phyloP scores from a whole-genome alignment of 2,329 filamentous ascomycete species.

The Verticillium dahliae region DNA sequence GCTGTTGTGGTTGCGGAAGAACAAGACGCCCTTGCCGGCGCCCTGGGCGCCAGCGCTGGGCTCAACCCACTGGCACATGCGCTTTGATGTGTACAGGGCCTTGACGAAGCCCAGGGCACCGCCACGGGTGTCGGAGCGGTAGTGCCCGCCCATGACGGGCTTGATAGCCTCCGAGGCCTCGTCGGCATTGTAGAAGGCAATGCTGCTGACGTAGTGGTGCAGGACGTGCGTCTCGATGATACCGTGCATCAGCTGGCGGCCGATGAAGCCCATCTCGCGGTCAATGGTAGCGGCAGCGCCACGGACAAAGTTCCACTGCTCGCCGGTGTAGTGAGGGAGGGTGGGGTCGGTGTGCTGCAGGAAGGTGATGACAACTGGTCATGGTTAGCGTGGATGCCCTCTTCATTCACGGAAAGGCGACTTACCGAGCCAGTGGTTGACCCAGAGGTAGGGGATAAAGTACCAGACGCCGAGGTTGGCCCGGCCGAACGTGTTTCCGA shows the following conservation, averaged over 20 bases:
- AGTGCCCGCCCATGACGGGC: conserved; percentile 91
- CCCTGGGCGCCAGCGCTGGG: conserved; percentile 75
- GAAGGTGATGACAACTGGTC: conserved; percentile 88
- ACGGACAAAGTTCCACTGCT: conserved; percentile 87
- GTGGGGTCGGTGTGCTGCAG: conserved; percentile 94
- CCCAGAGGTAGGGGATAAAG: conserved; percentile 90
- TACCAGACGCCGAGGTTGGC: conserved; percentile 92
- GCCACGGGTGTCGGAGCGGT: conserved; percentile 72
- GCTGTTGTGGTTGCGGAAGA: conserved; percentile 93
- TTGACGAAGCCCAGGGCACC: conserved; percentile 78
- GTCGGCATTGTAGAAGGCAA: conserved; percentile 72
- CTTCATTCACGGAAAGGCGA: not conserved
- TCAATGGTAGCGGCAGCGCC: conserved; percentile 94
- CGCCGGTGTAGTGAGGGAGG: conserved; percentile 83
- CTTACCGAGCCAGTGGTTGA: conserved; percentile 98
- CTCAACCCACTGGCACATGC: conserved; percentile 97
- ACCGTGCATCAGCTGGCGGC: conserved; percentile 82
- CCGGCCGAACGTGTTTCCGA: conserved; percentile 76
- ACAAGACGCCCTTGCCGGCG: conserved; percentile 76
- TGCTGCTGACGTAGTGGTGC: conserved; percentile 94
- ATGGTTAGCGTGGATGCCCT: not conserved
- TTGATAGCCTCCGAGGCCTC: conserved; percentile 53
- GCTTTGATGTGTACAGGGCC: conserved; percentile 72
- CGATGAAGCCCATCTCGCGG: conserved; percentile 94
- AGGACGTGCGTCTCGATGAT: conserved; percentile 98